Evolutionary conservation across 192 early-diverging fungal species (phyloP), one percentile per base, ranked within the genome.

Genomic region (Umbelopsis ramanniana): DNA sequence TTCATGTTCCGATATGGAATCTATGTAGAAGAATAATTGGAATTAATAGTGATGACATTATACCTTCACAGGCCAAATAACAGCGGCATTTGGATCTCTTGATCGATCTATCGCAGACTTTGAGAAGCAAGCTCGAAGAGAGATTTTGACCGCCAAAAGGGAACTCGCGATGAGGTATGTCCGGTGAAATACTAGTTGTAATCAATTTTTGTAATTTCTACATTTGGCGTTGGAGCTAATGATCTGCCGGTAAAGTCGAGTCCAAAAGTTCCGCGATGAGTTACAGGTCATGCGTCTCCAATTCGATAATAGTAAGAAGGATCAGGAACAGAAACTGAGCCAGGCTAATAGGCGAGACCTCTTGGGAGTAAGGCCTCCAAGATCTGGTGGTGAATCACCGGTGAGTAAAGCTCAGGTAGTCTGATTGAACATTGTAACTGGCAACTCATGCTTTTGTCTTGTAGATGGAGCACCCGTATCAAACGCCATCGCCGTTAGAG

Each of bases 81-180:
- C 87, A 15, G 87, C 75, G 3, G 76, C 79, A 43, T 75, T 84
- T 48, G 79, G 72, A 46, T 78, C 85, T 17, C 74, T 88, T 57
- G 81, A 86, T 67, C 76, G 85, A 17, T 83, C 83, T 6, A 88
- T 88, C 47, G 87, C 86, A 72, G 85, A 88, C 63, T 88, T 86
- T 72, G 87, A 86, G 24, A 67, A 72, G 47, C 73, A 85, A 60
- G 85, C 87, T 48, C 85, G 84, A 67, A 76, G 84, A 70, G 87
- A 88, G 67, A 78, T 88, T 69, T 81, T 88, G 19, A 71, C 83
- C 6, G 79, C 71, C 22, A 88, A 88, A 50, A 81, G 83, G 70
- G 85, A 88, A 47, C 83, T 79, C 9, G 87, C 85, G 2, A 71
- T 85, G 22, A 76, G 74, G 87, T 88, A 84, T 70, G 74, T 71